Base-by-base conservation (phyloP, 169 alveolate species). In the Plasmodium falciparum region DNA sequence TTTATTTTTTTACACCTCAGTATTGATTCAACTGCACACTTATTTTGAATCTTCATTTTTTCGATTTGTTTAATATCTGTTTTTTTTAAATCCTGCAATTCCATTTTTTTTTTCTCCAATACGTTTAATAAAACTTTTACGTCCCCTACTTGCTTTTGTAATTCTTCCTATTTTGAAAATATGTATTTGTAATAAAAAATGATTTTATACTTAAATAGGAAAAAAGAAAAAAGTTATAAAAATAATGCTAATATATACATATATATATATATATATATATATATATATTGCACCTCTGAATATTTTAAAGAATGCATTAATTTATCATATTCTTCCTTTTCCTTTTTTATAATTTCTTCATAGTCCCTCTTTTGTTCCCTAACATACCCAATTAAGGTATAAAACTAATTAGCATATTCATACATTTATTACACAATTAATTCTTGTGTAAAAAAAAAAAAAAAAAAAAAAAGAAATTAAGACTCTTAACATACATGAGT, bases 11-110 rank as follows among this genome's bases (percentile, higher is more conserved):
- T 17, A n/a, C 47, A 83, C 91, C 91, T 83, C 7, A 58, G 49
- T 69, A 83, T 83, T 24, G 91, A 83, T 43, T 83, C 91, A 6
- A 59, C 20, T 61, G 91, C 91, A 33, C 61, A 83, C 45, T 69
- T 52, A 58, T 70, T 83, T 61, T 83, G 91, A 50, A 43, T 59
- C 50, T 83, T 26, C 85, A 83, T 69, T 73, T 54, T 83, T 61
- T 83, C 91, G 33, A 83, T 83, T 47, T 83, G 50, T 62, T 61
- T 83, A 33, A 83, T 70, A 56, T 83, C 91, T 20, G 78, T 67
- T 73, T 83, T 83, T 72, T 83, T 83, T 33, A 83, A 61, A 8
- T 69, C 58, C 43, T 63, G 66, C 15, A 83, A 49, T 61, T 83
- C 85, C n/a, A 22, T 83, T 72, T 67, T 69, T 67, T 83, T 83